A percentile compares a stretch with the other conserved stretches of the same genome.
Evolutionary conservation across 1,284 basidiomycete species (phyloP).

Genomic region (Microbotryum violaceum): DNA sequence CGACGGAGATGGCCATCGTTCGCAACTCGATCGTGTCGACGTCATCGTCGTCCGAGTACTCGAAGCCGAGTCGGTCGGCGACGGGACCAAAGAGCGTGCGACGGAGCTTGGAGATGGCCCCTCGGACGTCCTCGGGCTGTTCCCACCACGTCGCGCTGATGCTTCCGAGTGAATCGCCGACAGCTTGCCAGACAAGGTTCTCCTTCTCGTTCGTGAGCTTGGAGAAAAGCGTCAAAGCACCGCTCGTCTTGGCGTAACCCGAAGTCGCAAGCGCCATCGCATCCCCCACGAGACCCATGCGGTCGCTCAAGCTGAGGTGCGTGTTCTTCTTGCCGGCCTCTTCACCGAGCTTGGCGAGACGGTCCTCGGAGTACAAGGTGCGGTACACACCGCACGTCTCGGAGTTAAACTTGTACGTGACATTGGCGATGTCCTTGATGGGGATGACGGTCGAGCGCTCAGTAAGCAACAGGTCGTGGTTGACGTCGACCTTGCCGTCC

Average conservation of each 20-base stretch:
- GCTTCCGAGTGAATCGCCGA: constrained; percentile 52
- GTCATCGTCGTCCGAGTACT: constrained; percentile 61
- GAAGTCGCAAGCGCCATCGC: constrained; percentile 42
- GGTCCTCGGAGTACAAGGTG: constrained; percentile 76
- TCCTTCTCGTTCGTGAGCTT: constrained; percentile 34
- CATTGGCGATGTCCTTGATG: constrained; percentile 51
- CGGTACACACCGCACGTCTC: constrained; percentile 86
- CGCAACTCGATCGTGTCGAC: constrained; percentile 68
- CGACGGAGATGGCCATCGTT: constrained; percentile 58
- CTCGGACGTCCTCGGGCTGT: constrained; percentile 54
- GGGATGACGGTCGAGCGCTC: constrained; percentile 62
- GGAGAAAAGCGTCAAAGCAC: constrained; percentile 39
- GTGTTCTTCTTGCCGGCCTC: constrained; percentile 64
- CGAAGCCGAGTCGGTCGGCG: constrained; percentile 71
- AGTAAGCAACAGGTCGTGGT: constrained; percentile 60
- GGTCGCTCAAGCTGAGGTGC: constrained; percentile 54
- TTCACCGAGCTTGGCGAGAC: constrained; percentile 70
- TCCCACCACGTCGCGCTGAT: constrained; percentile 82
- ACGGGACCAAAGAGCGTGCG: constrained; percentile 62
- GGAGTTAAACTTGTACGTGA: constrained; percentile 81
- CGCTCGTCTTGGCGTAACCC: constrained; percentile 43
- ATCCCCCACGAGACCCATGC: constrained; percentile 44
- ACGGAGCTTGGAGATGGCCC: constrained; percentile 50
- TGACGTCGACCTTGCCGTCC: constrained; percentile 54
- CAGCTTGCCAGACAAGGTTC: constrained; percentile 63